These are phyloP conservation scores for Lentinula novae-zelandiae DNA, from an alignment of 1,284 basidiomycete genomes.

Conservation along the genomic window DNA sequence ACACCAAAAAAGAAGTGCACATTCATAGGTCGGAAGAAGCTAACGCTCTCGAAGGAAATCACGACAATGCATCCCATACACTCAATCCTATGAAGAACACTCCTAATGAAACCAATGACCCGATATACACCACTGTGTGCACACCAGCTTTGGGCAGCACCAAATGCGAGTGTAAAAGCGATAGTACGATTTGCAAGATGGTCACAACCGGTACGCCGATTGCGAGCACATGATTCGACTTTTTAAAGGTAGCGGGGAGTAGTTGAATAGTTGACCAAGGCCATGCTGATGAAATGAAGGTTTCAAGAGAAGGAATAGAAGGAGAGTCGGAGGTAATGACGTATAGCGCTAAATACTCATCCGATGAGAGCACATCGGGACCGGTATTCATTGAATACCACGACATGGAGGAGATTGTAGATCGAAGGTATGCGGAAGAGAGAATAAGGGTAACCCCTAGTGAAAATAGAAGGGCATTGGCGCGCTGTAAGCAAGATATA, in stretches of 20 bases:
- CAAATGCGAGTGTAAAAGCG: slow-evolving; percentile 56
- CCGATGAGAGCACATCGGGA: not conserved
- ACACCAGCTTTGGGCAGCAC: slow-evolving; percentile 65
- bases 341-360: not conserved
- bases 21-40: too few relatives aligned
- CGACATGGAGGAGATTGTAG: slow-evolving; percentile 14
- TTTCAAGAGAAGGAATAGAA: not conserved
- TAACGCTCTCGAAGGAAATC: slow-evolving; percentile 8
- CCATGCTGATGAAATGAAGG: not conserved
- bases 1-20: too few relatives aligned
- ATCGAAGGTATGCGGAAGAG: slow-evolving; percentile 56
- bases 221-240: not conserved
- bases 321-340: not conserved
- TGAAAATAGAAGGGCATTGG: slow-evolving; percentile 67
- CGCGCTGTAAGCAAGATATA: slow-evolving; percentile 66
- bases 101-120: slow-evolving; percentile 57
- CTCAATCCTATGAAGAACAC: slow-evolving; percentile 65
- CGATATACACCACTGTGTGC: slow-evolving; percentile 66
- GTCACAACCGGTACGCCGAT: slow-evolving; percentile 47
- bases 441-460: slow-evolving; percentile 64
- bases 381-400: not conserved
- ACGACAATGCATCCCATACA: slow-evolving; percentile 60
- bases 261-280: slow-evolving; percentile 17
- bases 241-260: not conserved
- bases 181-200: slow-evolving; percentile 46